Base-by-base conservation (phyloP, 345 rosid genomes). In the Hibiscus mutabilis region DNA sequence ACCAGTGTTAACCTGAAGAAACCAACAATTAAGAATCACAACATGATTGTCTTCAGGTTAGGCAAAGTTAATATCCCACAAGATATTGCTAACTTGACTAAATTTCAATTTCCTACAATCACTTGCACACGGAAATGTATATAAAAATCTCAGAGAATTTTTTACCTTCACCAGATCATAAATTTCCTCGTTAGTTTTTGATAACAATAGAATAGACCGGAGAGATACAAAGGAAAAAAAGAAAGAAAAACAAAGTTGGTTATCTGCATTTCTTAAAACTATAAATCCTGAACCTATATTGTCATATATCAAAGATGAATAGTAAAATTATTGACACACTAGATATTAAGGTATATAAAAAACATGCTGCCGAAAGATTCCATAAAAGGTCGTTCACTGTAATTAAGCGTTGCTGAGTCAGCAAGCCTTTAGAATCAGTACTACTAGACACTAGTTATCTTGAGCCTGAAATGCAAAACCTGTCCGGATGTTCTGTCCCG, bases 1-100 rank as follows among this genome's bases (percentile, higher is more conserved):
- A 25, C 98, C 99, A 0, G 86, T 80, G 60, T 86, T 92, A 8
- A 92, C 98, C 98, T 96, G 91, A 44, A 73, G 31, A 61, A 71
- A 22, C 7, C 16, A 18, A 29, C 13, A 21, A 9, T 25, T 22
- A 56, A 22, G 31, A 56, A 56, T 56, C 60, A 56, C 31, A 12
- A 46, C 33, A n/a, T n/a, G n/a, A n/a, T n/a, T n/a, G n/a, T n/a
- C n/a, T n/a, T n/a, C n/a, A n/a, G 33, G 33, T 29, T 29, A 29
- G 33, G 33, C 5, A 29, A 29, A 29, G 33, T 29, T 29, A 29
- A 29, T 33, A 33, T 33, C 37, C 37, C 37, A 35, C 25, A 35
- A 62, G 16, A 62, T 33, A 33, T 35, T n/a, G 24, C 16, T 33
- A 15, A 18, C 15, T 61, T 62, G 2, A 63, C 49, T 18, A 19